phyloP scores from a whole-genome alignment of 163 green algal species.

The Chloroidium sp. region DNA sequence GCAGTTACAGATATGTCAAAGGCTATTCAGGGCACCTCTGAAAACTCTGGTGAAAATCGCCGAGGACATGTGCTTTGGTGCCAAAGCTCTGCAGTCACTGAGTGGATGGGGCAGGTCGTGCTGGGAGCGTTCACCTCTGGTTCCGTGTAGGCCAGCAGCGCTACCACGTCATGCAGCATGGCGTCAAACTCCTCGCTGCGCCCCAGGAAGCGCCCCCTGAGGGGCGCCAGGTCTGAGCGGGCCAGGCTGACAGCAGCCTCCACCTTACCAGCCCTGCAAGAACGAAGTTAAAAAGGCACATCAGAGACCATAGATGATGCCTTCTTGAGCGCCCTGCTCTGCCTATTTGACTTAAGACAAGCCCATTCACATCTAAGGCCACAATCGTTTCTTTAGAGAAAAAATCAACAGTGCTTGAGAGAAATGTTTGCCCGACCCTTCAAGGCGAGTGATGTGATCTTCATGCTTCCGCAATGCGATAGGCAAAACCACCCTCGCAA shows the following conservation, averaged over 20 bases:
- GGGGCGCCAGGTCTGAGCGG: conserved; percentile 14
- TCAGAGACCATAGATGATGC: no score
- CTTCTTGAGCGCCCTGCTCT: no score
- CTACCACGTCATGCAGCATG: conserved; percentile 32
- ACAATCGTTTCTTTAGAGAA: no score
- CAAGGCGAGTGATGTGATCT: no score
- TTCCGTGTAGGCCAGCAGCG: conserved; percentile 34
- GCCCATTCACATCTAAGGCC: no score
- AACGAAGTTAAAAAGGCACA: neutral
- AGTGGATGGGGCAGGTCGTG: neutral
- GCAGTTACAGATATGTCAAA: neutral
- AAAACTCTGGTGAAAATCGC: neutral
- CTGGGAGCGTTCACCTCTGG: conserved; percentile 3
- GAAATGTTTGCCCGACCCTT: no score
- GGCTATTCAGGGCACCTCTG: neutral
- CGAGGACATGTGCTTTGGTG: no score
- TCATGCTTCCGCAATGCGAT: no score
- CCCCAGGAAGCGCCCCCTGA: conserved; percentile 18
- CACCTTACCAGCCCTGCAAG: conserved; percentile 18
- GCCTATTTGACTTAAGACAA: no score
- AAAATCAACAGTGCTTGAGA: no score
- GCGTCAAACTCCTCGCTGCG: conserved; percentile 18
- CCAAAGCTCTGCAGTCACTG: no score
- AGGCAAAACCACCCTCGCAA: no score
- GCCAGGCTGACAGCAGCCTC: conserved; percentile 25